A percentile compares a stretch with the other conserved stretches of the same genome.
phyloP scores from a whole-genome alignment of 306 rosid species.

The Corylus heterophylla region DNA sequence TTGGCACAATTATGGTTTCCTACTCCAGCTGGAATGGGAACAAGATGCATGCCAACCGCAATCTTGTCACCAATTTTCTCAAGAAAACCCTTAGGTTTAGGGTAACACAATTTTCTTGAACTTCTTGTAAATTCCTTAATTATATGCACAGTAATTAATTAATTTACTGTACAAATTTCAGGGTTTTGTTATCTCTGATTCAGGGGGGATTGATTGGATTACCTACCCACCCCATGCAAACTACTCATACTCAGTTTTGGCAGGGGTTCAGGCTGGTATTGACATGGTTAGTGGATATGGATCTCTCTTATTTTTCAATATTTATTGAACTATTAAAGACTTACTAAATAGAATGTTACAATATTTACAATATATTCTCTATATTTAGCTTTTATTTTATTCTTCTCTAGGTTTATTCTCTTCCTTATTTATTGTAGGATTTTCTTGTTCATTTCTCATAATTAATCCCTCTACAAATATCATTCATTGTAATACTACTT shows the following conservation, averaged over 20 bases:
- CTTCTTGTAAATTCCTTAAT: too few species aligned
- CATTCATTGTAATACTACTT: too few species aligned
- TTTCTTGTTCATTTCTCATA: too few species aligned
- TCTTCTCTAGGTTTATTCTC: too few species aligned
- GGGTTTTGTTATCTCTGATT: slow-evolving; percentile 89
- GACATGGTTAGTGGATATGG: slow-evolving; percentile 61
- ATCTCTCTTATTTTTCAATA: background rate
- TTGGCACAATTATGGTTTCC: slow-evolving; percentile 71
- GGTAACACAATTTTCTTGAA: slow-evolving; percentile 36
- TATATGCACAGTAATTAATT: background rate
- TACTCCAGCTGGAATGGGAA: slow-evolving; percentile 83
- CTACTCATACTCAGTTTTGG: slow-evolving; percentile 61
- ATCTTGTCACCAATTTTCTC: slow-evolving; percentile 66
- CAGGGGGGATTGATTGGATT: slow-evolving; percentile 77
- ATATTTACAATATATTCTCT: too few species aligned
- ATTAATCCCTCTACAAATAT: too few species aligned
- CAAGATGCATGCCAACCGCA: slow-evolving; percentile 73
- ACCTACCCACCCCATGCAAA: slow-evolving; percentile 83
- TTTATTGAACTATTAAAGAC: background rate
- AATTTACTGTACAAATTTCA: slow-evolving; percentile 26
- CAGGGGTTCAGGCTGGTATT: slow-evolving; percentile 57
- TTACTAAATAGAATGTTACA: too few species aligned
- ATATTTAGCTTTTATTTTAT: too few species aligned
- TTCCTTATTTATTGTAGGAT: too few species aligned
- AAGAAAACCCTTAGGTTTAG: slow-evolving; percentile 60